A percentile compares a stretch with the other conserved stretches of the same genome.
phyloP scores from a whole-genome alignment of 495 filamentous ascomycete species.

The Neurospora sp. region DNA sequence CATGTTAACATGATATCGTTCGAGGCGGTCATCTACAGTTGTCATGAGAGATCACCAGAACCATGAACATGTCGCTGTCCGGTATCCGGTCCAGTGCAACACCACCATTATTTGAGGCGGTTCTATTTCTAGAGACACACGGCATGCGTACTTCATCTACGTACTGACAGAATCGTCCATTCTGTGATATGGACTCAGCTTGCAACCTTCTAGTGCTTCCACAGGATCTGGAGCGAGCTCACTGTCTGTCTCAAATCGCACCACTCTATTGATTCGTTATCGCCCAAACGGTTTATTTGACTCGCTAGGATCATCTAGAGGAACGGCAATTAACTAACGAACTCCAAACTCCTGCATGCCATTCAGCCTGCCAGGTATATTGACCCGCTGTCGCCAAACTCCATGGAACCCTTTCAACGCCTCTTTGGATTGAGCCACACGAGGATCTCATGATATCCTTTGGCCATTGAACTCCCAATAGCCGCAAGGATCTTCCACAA shows the following conservation, averaged over 20 bases:
- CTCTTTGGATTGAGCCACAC: constrained; percentile 34
- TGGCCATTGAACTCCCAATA: constrained; percentile 21
- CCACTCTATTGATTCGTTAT: neutral
- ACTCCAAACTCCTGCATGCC: neutral
- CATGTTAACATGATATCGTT: neutral
- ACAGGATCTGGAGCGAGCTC: neutral
- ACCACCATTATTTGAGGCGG: neutral
- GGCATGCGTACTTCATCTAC: neutral
- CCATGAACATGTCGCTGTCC: neutral
- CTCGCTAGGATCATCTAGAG: neutral
- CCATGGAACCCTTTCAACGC: neutral
- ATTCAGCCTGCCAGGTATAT: neutral
- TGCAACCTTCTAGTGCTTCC: neutral
- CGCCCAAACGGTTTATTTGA: neutral
- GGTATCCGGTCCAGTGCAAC: neutral
- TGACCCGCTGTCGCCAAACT: neutral
- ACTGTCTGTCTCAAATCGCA: neutral
- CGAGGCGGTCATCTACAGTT: neutral
- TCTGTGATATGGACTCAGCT: neutral
- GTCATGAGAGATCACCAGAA: neutral
- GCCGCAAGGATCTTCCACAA: constrained; percentile 20
- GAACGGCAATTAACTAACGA: neutral
- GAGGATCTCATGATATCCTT: constrained; percentile 28
- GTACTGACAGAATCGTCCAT: neutral
- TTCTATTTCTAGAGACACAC: neutral